Percentiles rank a stretch among this genome's conserved stretches.
phyloP scores from a whole-genome alignment of 805 yeast genomes.

The Lipomyces lipofer region DNA sequence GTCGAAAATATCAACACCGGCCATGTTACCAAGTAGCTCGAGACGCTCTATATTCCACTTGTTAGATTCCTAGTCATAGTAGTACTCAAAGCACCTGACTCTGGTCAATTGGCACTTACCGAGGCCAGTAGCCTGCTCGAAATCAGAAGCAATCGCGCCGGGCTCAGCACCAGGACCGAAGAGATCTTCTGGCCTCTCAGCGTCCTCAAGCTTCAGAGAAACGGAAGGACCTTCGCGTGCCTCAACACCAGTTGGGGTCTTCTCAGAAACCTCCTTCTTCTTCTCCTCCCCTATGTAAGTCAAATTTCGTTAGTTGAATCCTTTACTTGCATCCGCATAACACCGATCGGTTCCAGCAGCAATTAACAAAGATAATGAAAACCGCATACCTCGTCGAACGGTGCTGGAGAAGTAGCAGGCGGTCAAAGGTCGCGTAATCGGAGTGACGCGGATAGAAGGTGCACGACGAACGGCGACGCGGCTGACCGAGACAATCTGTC shows the following conservation, averaged over 20 bases:
- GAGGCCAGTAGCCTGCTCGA: conserved; percentile 97
- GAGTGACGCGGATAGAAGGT: conserved; percentile 7
- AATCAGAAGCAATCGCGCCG: conserved; percentile 86
- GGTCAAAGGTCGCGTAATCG: neutral
- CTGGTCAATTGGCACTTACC: conserved; percentile 10
- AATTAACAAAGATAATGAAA: neutral
- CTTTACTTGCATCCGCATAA: neutral
- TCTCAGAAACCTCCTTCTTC: neutral
- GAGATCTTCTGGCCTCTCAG: conserved; percentile 71
- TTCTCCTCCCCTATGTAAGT: neutral
- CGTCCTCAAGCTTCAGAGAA: conserved; percentile 61
- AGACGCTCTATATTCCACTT: conserved; percentile 67
- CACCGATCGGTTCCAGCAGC: neutral
- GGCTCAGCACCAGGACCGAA: conserved; percentile 88
- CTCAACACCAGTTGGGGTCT: neutral
- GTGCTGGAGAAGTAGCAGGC: conserved; percentile 21
- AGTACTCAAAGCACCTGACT: neutral
- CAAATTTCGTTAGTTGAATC: neutral
- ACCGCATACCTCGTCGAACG: conserved; percentile 17
- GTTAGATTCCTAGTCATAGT: neutral
- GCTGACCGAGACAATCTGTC: conserved; percentile 15
- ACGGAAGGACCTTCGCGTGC: conserved; percentile 9
- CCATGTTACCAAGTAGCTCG: conserved; percentile 88
- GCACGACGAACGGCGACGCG: conserved; percentile 20
- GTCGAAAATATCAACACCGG: conserved; percentile 90